These are phyloP conservation scores for Solanum okadae DNA, from an alignment of 257 asterid species.

Conservation along the genomic window DNA sequence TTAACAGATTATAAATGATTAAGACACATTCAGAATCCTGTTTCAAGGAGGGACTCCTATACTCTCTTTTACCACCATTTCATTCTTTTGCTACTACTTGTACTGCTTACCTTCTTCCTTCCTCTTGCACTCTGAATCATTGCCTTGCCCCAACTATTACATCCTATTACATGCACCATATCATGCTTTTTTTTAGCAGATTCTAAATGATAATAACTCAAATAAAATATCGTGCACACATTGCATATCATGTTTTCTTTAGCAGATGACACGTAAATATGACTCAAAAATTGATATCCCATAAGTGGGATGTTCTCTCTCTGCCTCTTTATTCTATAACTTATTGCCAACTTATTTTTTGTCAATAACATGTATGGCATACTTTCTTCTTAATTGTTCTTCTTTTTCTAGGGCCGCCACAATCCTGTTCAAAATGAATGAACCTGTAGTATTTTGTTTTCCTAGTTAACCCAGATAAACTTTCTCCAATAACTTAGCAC, in stretches of 20 bases:
- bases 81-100: not conserved
- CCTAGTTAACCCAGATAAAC: not conserved
- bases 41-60: not conserved
- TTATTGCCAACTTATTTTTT: not conserved
- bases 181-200: not conserved
- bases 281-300: not conserved
- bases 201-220: not conserved
- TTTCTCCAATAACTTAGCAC: not conserved
- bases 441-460: not conserved
- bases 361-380: not conserved
- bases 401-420: not conserved
- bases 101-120: not conserved
- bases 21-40: not conserved
- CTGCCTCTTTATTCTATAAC: not conserved
- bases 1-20: not conserved
- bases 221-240: not conserved
- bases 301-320: not conserved
- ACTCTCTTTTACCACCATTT: not conserved
- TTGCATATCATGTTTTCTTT: not conserved
- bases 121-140: not conserved
- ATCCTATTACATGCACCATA: not conserved
- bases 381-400: not conserved
- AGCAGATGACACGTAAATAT: not conserved
- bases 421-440: not conserved
- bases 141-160: not conserved